Evolutionary conservation across 2,329 filamentous ascomycete species (phyloP).

Genomic region (Microdochium nivale): DNA sequence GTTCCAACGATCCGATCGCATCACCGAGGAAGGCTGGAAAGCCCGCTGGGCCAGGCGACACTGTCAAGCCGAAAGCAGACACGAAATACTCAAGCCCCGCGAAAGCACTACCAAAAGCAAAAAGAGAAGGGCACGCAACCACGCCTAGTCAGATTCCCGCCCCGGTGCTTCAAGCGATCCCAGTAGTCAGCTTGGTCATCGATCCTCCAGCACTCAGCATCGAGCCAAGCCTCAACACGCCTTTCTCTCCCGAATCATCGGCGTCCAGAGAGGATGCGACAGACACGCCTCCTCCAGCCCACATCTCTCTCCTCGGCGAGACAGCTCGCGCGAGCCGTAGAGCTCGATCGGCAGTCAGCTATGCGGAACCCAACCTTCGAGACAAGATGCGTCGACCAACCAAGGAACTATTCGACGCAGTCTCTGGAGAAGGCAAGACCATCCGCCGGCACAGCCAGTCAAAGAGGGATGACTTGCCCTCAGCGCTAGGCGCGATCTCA

Average conservation of each 20-base stretch:
- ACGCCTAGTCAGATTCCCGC: constrained; percentile 19
- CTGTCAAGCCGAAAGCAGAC: constrained; percentile 29
- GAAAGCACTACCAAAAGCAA: constrained; percentile 9
- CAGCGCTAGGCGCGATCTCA: background rate
- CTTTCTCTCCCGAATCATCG: constrained; percentile 40
- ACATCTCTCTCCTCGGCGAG: constrained; percentile 47
- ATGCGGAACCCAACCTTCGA: constrained; percentile 72
- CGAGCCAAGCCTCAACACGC: constrained; percentile 33
- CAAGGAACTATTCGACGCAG: constrained; percentile 67
- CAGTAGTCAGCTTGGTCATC: background rate
- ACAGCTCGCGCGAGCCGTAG: constrained; percentile 58
- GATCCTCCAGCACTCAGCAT: constrained; percentile 24
- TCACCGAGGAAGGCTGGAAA: constrained; percentile 47
- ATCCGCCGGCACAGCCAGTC: constrained; percentile 31
- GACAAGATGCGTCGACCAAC: constrained; percentile 79
- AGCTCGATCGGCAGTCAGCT: constrained; percentile 62
- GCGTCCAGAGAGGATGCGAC: constrained; percentile 22
- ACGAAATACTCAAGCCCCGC: constrained; percentile 10
- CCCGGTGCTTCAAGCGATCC: constrained; percentile 1
- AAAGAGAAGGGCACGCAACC: constrained; percentile 12
- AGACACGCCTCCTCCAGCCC: constrained; percentile 52
- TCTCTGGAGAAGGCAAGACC: constrained; percentile 53
- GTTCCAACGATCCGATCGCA: constrained; percentile 47
- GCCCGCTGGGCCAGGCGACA: constrained; percentile 22
- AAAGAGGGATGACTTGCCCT: constrained; percentile 15